Evolutionary conservation across 208 protist genomes (phyloP), one percentile per base, ranked within the genome.

Genomic region (Acanthamoeba triangularis): DNA sequence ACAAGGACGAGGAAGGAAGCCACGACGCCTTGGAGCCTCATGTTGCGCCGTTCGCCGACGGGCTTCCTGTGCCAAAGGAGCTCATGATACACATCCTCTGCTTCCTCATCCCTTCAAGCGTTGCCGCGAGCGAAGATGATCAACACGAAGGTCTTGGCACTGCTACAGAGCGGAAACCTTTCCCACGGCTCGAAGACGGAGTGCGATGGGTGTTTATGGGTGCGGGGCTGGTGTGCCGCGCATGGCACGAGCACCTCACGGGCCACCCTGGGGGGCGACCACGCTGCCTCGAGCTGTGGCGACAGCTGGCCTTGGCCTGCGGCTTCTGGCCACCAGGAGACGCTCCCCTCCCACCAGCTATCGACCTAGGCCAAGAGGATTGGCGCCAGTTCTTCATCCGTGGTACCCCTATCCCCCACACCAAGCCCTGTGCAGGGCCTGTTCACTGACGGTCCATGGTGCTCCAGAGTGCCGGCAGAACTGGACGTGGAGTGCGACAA

Each of bases 381-480:
- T 78, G 69, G 69, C 69, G 69, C 6, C n/a, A 44, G 33, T 78
- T 78, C 37, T 78, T 78, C 69, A 78, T 78, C 11, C 69, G 69
- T 10, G 69, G 69, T 78, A 7, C 1, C 7, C 37, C 35, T n/a
- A 3, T n/a, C 2, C 20, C 20, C 2, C 25, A 25, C 20, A 37
- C 37, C 1, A 6, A 14, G 25, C 69, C 30, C 28, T n/a, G 49
- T 20, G 49, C 13, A 1, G 49, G 49, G 49, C 6, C 13, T 54
- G 0, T 20, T 78, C 37, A 47, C 30, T 14, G 28, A 47, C 25
- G 5, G n/a, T 78, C 49, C 49, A 18, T 54, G 49, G 49, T 20
- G 6, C 28, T 20, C 10, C 8, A 78, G 69, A 44, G n/a, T 78
- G 69, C 20, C 69, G 10, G 7, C 69, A 78, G 20, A 78, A 44